Conservation (phyloP, 257 asterid genomes). For the Nemophila menziesii region DNA sequence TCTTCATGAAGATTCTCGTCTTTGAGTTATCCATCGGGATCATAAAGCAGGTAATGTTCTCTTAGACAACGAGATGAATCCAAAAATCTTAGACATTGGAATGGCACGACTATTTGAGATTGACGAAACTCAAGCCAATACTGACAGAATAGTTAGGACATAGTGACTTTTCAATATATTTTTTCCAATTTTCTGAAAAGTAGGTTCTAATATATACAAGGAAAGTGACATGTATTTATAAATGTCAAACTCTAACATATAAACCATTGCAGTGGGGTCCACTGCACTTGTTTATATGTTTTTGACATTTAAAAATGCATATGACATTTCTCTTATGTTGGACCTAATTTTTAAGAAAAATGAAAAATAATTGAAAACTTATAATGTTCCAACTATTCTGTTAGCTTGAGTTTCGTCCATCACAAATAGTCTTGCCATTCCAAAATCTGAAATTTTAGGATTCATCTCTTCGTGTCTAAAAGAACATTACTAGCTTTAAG, state of each 20-base stretch:
- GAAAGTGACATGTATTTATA: no score
- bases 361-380: no score
- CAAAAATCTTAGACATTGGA: slow-evolving; percentile 45
- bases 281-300: no score
- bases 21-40: slow-evolving; percentile 33
- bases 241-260: no score
- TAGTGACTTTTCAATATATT: slow-evolving; percentile 16
- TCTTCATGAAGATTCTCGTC: slow-evolving; percentile 34
- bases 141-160: slow-evolving; percentile 32
- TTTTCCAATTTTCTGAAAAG: no score
- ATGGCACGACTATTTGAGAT: slow-evolving; percentile 32
- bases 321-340: no score
- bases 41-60: slow-evolving; percentile 27
- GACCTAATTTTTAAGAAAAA: no score
- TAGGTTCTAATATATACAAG: no score
- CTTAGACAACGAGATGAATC: no score
- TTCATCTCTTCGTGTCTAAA: slow-evolving; percentile 21
- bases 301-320: no score
- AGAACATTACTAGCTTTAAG: slow-evolving; percentile 26
- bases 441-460: slow-evolving; percentile 28
- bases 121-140: slow-evolving; percentile 25
- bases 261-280: no score
- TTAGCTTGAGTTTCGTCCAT: slow-evolving; percentile 2
- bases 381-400: slow-evolving; percentile 12
- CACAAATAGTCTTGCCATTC: slow-evolving; percentile 14